Base-by-base conservation (phyloP, 495 filamentous ascomycete genomes). In the Penicillium robsamsonii region DNA sequence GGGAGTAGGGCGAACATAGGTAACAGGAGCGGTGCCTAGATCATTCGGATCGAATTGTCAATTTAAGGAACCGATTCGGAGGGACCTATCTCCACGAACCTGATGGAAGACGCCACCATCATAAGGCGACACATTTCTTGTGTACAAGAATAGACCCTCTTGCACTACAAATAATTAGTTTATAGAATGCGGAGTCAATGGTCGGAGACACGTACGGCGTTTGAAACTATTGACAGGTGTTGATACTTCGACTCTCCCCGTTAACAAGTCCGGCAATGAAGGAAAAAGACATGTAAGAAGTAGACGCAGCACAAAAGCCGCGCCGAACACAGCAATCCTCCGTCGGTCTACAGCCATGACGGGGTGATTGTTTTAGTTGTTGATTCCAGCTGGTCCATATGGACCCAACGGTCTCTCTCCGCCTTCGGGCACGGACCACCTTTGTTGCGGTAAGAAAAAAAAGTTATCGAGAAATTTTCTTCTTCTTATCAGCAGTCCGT, bases 211-310 rank as follows among this genome's bases (percentile, higher is more conserved):
- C 87, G 73, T 78, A 96, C 92, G 75, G 83, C 95, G 84, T 77
- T 97, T 98, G 82, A 96, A 98, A 81, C 94, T 96, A 55, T 88
- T 96, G 25, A 97, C 88, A 17, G 94, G 92, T 3, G 94, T 98
- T 25, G 94, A 97, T 56, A 98, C 86, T 79, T 98, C 94, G 56
- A 97, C 94, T 68, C 94, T 87, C 54, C 87, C 90, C 10, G 90
- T 92, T 56, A 98, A 79, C 52, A 96, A 78, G 63, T 92, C 86
- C 13, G 95, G 90, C 30, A 98, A 79, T 13, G 83, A 84, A 60
- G 94, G 94, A 66, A 96, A 95, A 8, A 85, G 74, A 52, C 83
- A 80, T 70, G 90, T 89, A 48, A 97, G 82, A 50, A 92, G 75
- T 53, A 97, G 81, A 53, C 94, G 87, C 63, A 97, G 72, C 48